Evolutionary conservation across 2,329 filamentous ascomycete genomes (phyloP), one percentile per base, ranked within the genome.

Genomic region (Dactylellina parvicollis): DNA sequence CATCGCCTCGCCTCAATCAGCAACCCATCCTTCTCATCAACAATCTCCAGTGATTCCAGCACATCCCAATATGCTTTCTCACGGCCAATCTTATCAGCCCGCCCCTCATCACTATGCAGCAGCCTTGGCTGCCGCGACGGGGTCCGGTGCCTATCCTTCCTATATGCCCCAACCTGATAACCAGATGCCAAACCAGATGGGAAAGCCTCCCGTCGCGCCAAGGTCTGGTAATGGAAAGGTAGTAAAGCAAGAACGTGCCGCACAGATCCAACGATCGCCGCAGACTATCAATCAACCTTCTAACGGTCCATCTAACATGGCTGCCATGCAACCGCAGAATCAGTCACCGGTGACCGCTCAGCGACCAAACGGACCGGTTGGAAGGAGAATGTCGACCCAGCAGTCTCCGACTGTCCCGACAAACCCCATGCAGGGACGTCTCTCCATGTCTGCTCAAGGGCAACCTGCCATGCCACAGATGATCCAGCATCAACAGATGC

Each of bases 401-500:
- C 70, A 74, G 26, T 74, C 70, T 46, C 62, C 61, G 24, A 74
- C 62, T 32, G 50, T 69, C 46, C 62, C 70, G 46, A 65, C 47
- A n/a, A 59, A 57, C 56, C 70, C 59, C 46, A 69, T 69, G 64
- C 64, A 67, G 42, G 64, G 62, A 36, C 62, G 70, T 62, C 50
- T 69, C 18, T 69, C 70, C 12, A 74, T 69, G 61, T 62, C 70
- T 9, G 70, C 62, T n/a, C 62, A 50, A 40, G 55, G 49, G 2
- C 70, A 67, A 26, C 62, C 70, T 34, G 30, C 70, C 26, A 74
- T 74, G 70, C 56, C 59, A 42, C 70, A 74, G 50, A 64, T 74
- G 70, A 74, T 72, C 30, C 76, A 76, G 56, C 76, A 77, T 64
- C 74, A 67, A 52, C 76, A 73, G 20, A 76, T 76, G 47, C 70